Conservation (phyloP, 2,329 filamentous ascomycete genomes). For the Stagonosporopsis rhizophila region DNA sequence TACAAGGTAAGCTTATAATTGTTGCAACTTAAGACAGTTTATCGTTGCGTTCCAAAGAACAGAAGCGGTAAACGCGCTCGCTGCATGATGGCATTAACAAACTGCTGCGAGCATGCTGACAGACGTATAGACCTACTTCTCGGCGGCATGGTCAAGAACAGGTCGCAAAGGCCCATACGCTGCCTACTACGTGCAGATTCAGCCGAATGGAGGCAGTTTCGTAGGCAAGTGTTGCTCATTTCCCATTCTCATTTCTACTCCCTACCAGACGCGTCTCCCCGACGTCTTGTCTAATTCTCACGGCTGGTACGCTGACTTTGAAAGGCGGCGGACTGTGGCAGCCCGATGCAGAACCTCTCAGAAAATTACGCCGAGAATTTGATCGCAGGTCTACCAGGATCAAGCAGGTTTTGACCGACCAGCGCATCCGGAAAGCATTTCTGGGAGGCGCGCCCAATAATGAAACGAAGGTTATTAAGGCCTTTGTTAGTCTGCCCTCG, state of each 20-base stretch:
- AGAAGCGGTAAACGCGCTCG: no score
- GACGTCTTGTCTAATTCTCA: not conserved
- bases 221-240: conserved; percentile 64
- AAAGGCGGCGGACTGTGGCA: conserved; percentile 81
- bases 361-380: conserved; percentile 74
- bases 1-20: conserved; percentile 74
- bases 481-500: conserved; percentile 63
- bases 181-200: conserved; percentile 84
- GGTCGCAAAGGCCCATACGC: conserved; percentile 73
- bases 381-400: conserved; percentile 75
- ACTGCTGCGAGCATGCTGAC: conserved; percentile 24
- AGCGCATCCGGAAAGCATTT: conserved; percentile 69
- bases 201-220: conserved; percentile 71
- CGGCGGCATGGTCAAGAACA: conserved; percentile 85
- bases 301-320: conserved; percentile 23
- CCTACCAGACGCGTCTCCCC: not conserved
- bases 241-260: not conserved
- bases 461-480: conserved; percentile 68
- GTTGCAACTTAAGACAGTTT: not conserved
- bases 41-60: not conserved
- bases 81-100: not conserved
- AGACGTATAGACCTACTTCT: conserved; percentile 72
- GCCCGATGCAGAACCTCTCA: conserved; percentile 72
- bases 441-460: conserved; percentile 64
- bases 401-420: conserved; percentile 69